These are phyloP conservation scores for Mesembryanthemum crystallinum DNA, from an alignment of 148 eudicot species.

Conservation along the genomic window DNA sequence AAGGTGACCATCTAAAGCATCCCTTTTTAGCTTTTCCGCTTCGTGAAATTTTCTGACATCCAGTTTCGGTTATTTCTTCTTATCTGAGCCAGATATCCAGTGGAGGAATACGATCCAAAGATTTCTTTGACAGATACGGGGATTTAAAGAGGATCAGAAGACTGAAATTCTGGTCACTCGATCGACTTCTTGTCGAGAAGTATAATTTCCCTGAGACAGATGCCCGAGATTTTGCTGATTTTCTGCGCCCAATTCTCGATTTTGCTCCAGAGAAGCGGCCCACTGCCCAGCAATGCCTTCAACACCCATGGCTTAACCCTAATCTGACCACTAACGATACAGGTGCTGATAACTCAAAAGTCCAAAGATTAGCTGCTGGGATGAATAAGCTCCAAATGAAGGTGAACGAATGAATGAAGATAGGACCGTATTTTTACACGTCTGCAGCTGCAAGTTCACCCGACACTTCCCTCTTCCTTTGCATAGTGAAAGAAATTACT, in stretches of 20 bases:
- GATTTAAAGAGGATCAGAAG: constrained; percentile 91
- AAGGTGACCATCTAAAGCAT: constrained; percentile 50
- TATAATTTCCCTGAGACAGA: constrained; percentile 56
- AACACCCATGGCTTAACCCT: constrained; percentile 73
- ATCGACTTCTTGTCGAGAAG: constrained; percentile 65
- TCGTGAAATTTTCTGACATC: no score
- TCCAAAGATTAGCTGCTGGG: constrained; percentile 36
- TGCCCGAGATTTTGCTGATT: constrained; percentile 72
- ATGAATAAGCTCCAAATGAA: constrained; percentile 50
- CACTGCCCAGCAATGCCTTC: constrained; percentile 81
- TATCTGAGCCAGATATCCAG: constrained; percentile 62
- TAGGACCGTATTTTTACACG: constrained; percentile 19
- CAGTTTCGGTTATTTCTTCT: not conserved
- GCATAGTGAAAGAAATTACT: constrained; percentile 21
- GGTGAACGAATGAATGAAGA: constrained; percentile 40
- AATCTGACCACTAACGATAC: constrained; percentile 34
- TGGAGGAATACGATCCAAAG: constrained; percentile 76
- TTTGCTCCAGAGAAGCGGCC: constrained; percentile 91
- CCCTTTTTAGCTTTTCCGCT: not conserved
- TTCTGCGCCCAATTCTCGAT: constrained; percentile 76
- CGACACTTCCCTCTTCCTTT: constrained; percentile 12
- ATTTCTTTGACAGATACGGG: constrained; percentile 87
- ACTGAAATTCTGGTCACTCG: constrained; percentile 68
- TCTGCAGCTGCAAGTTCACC: constrained; percentile 14
- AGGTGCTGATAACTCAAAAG: constrained; percentile 28